phyloP scores from a whole-genome alignment of 164 flowering plant genomes.

The Stephania cephalantha region DNA sequence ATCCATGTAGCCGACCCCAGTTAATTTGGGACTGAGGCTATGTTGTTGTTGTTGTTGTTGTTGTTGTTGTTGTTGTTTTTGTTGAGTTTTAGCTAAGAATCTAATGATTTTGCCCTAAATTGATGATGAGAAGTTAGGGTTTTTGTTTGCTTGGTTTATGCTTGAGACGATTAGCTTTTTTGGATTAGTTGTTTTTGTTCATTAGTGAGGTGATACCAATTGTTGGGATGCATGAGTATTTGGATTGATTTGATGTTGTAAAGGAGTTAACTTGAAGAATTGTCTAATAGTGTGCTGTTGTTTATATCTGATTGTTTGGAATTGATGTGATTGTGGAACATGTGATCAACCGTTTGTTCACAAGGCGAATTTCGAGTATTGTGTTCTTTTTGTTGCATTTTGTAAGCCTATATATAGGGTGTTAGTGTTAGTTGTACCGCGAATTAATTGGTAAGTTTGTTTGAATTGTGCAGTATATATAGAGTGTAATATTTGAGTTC shows the following conservation, averaged over 20 bases:
- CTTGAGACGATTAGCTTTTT: too few relatives aligned
- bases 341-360: not conserved
- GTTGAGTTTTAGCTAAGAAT: not conserved
- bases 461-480: not conserved
- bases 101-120: not conserved
- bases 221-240: too few relatives aligned
- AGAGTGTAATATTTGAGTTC: constrained; percentile 6
- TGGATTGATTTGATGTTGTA: too few relatives aligned
- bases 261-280: too few relatives aligned
- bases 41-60: too few relatives aligned
- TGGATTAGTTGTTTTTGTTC: too few relatives aligned
- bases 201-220: too few relatives aligned
- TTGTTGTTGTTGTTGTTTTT: not conserved
- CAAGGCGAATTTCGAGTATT: too few relatives aligned
- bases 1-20: too few relatives aligned
- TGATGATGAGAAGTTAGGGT: not conserved
- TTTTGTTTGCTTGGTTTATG: not conserved
- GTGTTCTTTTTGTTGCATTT: not conserved
- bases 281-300: not conserved
- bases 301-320: not conserved
- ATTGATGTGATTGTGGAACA: not conserved
- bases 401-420: not conserved
- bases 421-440: not conserved
- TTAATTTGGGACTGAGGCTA: too few relatives aligned
- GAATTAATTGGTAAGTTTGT: not conserved